Evolutionary conservation across 208 protist species (phyloP), one percentile per base, ranked within the genome.

Genomic region (Trypanosoma cruzi): DNA sequence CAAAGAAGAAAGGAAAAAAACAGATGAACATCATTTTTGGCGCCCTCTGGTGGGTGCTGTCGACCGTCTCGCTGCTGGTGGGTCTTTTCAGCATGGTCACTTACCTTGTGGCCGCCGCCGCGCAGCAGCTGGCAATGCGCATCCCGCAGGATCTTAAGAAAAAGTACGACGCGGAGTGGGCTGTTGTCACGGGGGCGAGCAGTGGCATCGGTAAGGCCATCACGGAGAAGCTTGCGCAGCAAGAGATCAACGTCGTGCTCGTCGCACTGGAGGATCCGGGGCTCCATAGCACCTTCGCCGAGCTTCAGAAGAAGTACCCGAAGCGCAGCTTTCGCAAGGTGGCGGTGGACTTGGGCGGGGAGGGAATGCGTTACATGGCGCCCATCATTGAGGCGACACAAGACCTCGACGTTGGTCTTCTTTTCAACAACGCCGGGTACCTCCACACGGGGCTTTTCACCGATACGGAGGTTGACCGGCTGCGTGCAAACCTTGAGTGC

Each of bases 341-440:
- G n/a, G 81, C 88, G 34, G 87, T 96, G 29, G 95, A 98, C 81
- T 82, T 98, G 28, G 80, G 71, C 36, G 85, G 78, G 22, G 89
- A 86, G 57, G 71, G 77, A 52, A 86, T 90, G 72, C 75, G 59
- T 59, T 89, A 90, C 70, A 95, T 96, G 82, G 42, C 73, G 31
- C 70, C 73, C 32, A 93, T 98, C 71, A 83, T 77, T 24, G 64
- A 78, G 22, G 68, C 75, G 32, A 92, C 92, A 36, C 82, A 86
- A 18, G 88, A 92, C 68, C 82, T 94, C 57, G 71, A 88, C 48
- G 71, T 95, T 31, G 70, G 68, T 50, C 74, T 97, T 3, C 57
- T 95, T 62, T 96, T 98, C 55, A 98, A 98, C 81, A 98, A 98
- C 70, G 96, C 97, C 6, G 96, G 96, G 52, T 98, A 98, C 79